Evolutionary conservation across 164 flowering plant genomes (phyloP), one percentile per base, ranked within the genome.

Genomic region (Brasenia schreberi): DNA sequence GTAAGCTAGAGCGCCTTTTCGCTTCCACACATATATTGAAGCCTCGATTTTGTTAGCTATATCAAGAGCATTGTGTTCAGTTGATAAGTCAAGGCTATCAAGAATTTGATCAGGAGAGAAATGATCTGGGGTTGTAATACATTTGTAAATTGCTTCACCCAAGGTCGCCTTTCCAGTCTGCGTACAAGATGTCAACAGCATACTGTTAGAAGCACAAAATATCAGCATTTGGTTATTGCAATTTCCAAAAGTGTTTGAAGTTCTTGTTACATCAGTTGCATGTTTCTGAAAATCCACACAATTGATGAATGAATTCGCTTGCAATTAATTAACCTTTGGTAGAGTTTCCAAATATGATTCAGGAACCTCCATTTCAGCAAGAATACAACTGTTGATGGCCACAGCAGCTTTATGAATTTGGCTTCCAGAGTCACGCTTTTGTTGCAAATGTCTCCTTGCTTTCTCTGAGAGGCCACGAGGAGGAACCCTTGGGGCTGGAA

Each of bases 381-480:
- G 92, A 66, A 85, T 72, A 66, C 76, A 80, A 65, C 77, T 83
- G 62, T 94, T 94, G 72, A 89, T 89, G 59, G 96, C 86, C 96
- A 84, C 83, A 66, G 96, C 96, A 6, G 99, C 99, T 78, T 94
- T 94, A 73, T 84, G 90, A 69, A 94, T 94, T 73, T 94, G 99
- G 75, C 81, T 85, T 18, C 96, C 80, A 23, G 85, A 79, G 70
- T 89, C 89, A 3, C 97, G 85, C 64, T 87, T 87, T 72, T 91
- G 81, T 64, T 71, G 67, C 81, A 94, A 68, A 64, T 89, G 86
- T 67, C 85, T 92, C 79, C 77, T 85, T 42, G 85, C 70, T 64
- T 82, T 80, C 74, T 89, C 96, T 3, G 96, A 85, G 66, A 94
- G 79, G 65, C 99, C 97, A 7, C 76, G 76, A 5, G 80, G 67